Base-by-base conservation (phyloP, 2,329 filamentous ascomycete species). In the Pyrenophora graminea region DNA sequence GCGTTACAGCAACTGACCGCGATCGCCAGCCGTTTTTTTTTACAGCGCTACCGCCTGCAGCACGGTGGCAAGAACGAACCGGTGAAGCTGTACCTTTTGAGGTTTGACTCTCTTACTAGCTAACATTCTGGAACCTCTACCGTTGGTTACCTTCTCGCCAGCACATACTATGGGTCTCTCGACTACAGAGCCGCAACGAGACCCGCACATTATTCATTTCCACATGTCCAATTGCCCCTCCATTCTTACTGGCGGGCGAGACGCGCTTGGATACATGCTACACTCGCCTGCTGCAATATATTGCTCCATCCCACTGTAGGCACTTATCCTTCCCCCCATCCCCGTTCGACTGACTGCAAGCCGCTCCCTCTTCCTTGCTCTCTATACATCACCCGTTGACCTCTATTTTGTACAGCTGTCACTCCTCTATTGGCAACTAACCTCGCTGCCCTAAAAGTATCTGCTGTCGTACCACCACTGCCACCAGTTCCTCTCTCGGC, bases 101-200 rank as follows among this genome's bases (percentile, higher is more conserved):
- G 63, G 62, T 65, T 66, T 64, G 64, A 71, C 56, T 57, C 53
- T 63, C 51, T 61, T 66, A 57, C 63, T 67, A 70, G 69, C 68
- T 65, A 67, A 64, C 62, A 70, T 66, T 73, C 64, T 73, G 68
- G 70, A 71, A 71, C 70, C 67, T 66, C 59, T 62, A 58, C 56
- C 54, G 55, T 57, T 57, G 55, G 51, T 45, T 55, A 37, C 44
- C 45, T 81, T 81, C 80, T 86, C 87, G 90, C 90, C 91, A 95
- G 82, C 90, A 88, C 91, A 95, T 91, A 89, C 70, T 75, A 77
- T 76, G 76, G 76, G 75, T 72, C 76, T 74, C 51, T 73, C 61
- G 73, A 61, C 56, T 66, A 68, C 70, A 75, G 73, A 76, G 73
- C 73, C 73, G 72, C 73, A 74, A 70, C 63, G 66, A 62, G 63